phyloP scores from a whole-genome alignment of 2,329 filamentous ascomycete species.

The Colletotrichum salicis region DNA sequence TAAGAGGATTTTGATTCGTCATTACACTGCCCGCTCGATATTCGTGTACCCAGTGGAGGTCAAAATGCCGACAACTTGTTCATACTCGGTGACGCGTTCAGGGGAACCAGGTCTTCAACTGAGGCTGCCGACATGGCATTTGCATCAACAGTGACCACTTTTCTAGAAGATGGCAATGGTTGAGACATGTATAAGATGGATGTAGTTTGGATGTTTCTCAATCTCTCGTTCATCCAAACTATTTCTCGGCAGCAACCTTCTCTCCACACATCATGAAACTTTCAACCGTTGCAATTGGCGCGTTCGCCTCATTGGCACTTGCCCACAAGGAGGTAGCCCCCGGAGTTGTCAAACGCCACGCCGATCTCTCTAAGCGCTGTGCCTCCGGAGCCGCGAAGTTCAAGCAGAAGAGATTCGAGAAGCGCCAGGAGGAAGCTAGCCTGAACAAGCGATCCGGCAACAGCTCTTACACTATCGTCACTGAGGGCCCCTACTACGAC shows the following conservation, averaged over 20 bases:
- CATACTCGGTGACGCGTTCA: neutral
- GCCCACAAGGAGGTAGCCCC: slow-evolving; percentile 4
- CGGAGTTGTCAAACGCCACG: slow-evolving; percentile 1
- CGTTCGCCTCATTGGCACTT: neutral
- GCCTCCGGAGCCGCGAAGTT: neutral
- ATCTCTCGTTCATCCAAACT: neutral
- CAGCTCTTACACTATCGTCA: slow-evolving; percentile 10
- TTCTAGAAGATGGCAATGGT: neutral
- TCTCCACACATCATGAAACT: slow-evolving; percentile 3
- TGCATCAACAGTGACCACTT: neutral
- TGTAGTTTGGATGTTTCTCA: neutral
- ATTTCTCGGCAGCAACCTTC: neutral
- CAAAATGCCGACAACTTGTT: neutral
- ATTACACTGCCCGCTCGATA: neutral
- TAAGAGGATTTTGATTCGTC: neutral
- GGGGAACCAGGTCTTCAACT: neutral
- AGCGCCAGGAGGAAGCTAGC: neutral
- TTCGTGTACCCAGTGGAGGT: neutral
- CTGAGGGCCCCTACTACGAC: slow-evolving; percentile 10
- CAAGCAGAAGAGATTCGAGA: slow-evolving; percentile 4
- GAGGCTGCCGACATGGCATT: neutral
- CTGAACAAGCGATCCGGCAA: neutral
- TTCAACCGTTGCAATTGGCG: neutral
- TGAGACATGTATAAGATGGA: neutral
- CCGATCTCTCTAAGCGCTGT: slow-evolving; percentile 14